Base-by-base conservation (phyloP, 768 basidiomycete species). In the Naganishia friedmannii region DNA sequence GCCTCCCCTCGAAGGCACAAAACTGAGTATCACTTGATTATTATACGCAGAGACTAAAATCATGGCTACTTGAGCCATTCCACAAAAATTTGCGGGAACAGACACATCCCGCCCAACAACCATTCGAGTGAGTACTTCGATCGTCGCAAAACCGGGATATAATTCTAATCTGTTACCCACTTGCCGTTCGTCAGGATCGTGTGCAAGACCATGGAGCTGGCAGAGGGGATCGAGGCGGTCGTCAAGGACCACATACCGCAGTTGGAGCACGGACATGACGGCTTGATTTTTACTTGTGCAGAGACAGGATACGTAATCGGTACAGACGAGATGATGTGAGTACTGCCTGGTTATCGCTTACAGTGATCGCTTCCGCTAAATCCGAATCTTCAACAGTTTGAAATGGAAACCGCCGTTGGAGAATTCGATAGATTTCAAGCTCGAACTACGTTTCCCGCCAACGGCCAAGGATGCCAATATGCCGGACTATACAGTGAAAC, bases 361-460 rank as follows among this genome's bases (percentile, higher is more conserved):
- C 7, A 19, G 21, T 28, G 10, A 26, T 34, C 10, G 26, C 66
- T 37, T 39, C 56, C 17, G 1, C 28, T 28, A 17, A 21, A 34
- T 6, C 10, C 12, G 23, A 4, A 15, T 37, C 31, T 12, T 26
- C 10, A 0, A 13, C 75, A 98, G 95, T 73, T 81, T 99, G 77
- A 99, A 99, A 82, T 99, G 96, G 96, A 99, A 99, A 81, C 93
- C 94, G 0, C 93, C 96, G 0, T 91, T 90, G 1, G 95, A 98
- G 78, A 99, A 99, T 79, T 94, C 93, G 1, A 89, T 98, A 75
- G 96, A 99, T 81, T 98, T 99, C 84, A 92, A 93, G 80, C 88
- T 98, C 32, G 86, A 93, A 58, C 83, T 99, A n/a, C 89, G 92
- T 37, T 99, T 98, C 79, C 93, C 95, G 0, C 87, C 92, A 0